Evolutionary conservation across 2,329 filamentous ascomycete genomes (phyloP).

Genomic region (Aspergillus cejpii): DNA sequence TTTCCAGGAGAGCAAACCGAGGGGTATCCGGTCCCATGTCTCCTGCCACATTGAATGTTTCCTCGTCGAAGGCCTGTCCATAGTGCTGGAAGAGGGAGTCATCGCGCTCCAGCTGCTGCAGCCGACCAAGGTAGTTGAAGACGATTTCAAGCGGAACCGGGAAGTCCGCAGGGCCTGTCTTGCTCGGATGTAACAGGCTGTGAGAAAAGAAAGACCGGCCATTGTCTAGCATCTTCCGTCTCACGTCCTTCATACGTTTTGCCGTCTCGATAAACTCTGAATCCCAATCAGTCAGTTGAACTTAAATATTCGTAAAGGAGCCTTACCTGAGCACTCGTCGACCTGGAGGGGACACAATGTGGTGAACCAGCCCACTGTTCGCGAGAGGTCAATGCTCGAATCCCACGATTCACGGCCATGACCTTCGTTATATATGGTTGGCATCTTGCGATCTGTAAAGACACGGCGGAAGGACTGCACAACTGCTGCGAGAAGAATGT

Average conservation of each 20-base stretch:
- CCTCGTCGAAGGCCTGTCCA: constrained; percentile 29
- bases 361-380: constrained; percentile 48
- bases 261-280: constrained; percentile 28
- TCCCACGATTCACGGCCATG: constrained; percentile 46
- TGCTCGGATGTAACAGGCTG: constrained; percentile 23
- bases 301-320: accelerated
- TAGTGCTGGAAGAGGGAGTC: constrained; percentile 41
- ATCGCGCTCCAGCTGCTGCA: constrained; percentile 42
- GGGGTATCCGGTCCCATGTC: constrained; percentile 42
- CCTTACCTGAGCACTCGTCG: constrained; percentile 22
- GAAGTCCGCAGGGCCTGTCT: constrained; percentile 26
- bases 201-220: constrained; percentile 34
- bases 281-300: constrained; percentile 7
- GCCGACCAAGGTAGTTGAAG: constrained; percentile 37
- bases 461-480: constrained; percentile 41
- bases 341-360: constrained; percentile 42
- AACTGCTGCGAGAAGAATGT: constrained; percentile 34
- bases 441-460: constrained; percentile 39
- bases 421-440: constrained; percentile 46
- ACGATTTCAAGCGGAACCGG: constrained; percentile 38
- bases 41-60: constrained; percentile 32
- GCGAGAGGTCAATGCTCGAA: constrained; percentile 40
- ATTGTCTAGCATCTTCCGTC: constrained; percentile 29
- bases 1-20: constrained; percentile 47
- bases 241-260: constrained; percentile 36